Base-by-base conservation (phyloP, 371 early-diverging fungal genomes). In the Chytridium lagenaria region DNA sequence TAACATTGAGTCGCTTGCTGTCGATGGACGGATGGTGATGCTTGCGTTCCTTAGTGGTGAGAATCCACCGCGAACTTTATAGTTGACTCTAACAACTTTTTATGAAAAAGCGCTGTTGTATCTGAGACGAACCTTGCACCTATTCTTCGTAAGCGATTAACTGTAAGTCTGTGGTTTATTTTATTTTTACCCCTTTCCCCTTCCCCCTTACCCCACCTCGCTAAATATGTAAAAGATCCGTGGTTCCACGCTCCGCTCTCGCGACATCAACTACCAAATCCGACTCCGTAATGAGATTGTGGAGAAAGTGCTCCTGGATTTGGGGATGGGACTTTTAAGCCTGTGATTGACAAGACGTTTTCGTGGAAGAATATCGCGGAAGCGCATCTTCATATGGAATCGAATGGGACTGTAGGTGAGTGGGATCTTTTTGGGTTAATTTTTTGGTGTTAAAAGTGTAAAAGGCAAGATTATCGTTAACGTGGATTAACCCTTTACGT, bases 1-100 rank as follows among this genome's bases (percentile, higher is more conserved):
- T 36, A 92, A 94, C 74, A 68, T 92, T 1, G 83, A 80, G 19
- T 79, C 84, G 0, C 74, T 92, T 39, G 90, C 90, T n/a, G 16
- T 82, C 2, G 94, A 92, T 78, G 92, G 92, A 3, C 87, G 89
- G 51, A 88, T 92, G 88, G 89, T 90, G 34, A 83, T 92, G 61
- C 83, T 92, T 30, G 91, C 89, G 1, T 75, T 78, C 31, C 50
- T 80, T 19, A 61, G 61, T 61, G 61, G 76, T 76, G n/a, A 76
- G 80, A 22, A 55, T 59, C 10, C 34, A 2, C 61, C 31, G 61
- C 28, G 30, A 10, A 7, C 23, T n/a, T 38, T 7, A 36, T 19
- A 61, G 63, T 61, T 36, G 38, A 31, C 15, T 66, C 40, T 44
- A 15, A 12, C 2, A n/a, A 40, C 44, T 7, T 44, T 44, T 44